Conservation (phyloP, 805 yeast genomes). For the Saccharomycopsis schoenii region DNA sequence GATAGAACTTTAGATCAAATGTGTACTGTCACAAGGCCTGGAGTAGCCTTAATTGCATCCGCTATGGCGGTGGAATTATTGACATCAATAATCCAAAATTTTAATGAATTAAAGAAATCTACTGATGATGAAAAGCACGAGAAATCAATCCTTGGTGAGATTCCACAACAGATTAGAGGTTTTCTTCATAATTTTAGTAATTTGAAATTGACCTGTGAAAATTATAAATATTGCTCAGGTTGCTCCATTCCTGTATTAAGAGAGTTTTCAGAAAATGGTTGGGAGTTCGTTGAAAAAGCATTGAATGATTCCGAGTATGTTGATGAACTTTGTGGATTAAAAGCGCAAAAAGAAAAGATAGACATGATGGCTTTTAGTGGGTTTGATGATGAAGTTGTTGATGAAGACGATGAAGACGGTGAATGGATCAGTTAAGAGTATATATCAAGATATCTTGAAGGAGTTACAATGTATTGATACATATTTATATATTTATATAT, state of each 20-base stretch:
- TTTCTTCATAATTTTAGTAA: slow-evolving; percentile 59
- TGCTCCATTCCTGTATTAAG: slow-evolving; percentile 58
- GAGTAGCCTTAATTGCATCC: slow-evolving; percentile 83
- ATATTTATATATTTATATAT: too few relatives aligned
- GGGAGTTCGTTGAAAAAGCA: slow-evolving; percentile 75
- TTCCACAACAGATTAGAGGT: slow-evolving; percentile 90
- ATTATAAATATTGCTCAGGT: slow-evolving; percentile 75
- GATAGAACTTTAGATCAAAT: slow-evolving; percentile 91
- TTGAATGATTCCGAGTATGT: slow-evolving; percentile 56
- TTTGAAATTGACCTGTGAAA: slow-evolving; percentile 57
- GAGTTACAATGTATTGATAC: too few relatives aligned
- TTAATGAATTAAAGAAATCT: slow-evolving; percentile 16
- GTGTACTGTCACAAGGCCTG: slow-evolving; percentile 98
- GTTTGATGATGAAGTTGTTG: slow-evolving; percentile 30
- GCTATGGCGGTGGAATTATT: slow-evolving; percentile 78
- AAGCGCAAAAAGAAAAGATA: slow-evolving; percentile 54
- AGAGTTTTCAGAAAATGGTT: slow-evolving; percentile 44
- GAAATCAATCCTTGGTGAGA: slow-evolving; percentile 47
- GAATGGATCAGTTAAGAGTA: background rate
- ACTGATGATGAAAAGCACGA: slow-evolving; percentile 18
- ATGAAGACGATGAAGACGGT: slow-evolving; percentile 18
- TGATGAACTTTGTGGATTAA: slow-evolving; percentile 73
- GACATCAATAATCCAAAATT: slow-evolving; percentile 62
- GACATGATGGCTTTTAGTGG: slow-evolving; percentile 31
- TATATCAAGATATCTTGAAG: background rate